A percentile compares a stretch with the other conserved stretches of the same genome.
Conservation (phyloP, 2,329 filamentous ascomycete genomes). For the Alternaria alternata region DNA sequence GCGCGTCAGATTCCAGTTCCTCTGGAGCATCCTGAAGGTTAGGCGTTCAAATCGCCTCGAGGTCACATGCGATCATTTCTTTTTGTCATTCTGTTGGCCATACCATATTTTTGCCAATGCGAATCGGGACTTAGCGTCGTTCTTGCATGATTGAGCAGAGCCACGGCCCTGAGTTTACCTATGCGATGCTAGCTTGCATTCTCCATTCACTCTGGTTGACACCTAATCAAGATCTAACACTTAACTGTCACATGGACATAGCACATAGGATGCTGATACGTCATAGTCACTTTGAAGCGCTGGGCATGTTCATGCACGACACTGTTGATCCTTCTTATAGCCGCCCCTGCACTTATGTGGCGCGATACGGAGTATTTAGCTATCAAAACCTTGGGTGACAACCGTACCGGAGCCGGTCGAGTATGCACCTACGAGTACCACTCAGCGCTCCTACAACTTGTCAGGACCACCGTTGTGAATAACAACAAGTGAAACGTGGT, state of each 20-base stretch:
- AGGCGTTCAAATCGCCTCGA: conserved; percentile 24
- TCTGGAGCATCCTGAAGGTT: conserved; percentile 22
- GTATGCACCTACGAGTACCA: neutral
- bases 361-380: neutral
- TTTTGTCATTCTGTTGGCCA: neutral
- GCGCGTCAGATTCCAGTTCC: conserved; percentile 23
- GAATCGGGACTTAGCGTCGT: no score
- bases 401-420: neutral
- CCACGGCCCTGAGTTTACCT: neutral
- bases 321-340: neutral
- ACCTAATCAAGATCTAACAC: neutral
- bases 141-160: no score
- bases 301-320: conserved; percentile 7
- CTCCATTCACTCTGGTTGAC: neutral
- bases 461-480: neutral
- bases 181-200: neutral
- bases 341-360: neutral
- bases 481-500: neutral
- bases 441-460: neutral
- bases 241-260: neutral
- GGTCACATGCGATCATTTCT: conserved; percentile 6
- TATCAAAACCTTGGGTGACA: neutral
- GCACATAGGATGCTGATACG: neutral
- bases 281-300: conserved; percentile 1
- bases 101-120: neutral